Base-by-base conservation (phyloP, 1,284 basidiomycete species). In the Ceratobasidium sp. region DNA sequence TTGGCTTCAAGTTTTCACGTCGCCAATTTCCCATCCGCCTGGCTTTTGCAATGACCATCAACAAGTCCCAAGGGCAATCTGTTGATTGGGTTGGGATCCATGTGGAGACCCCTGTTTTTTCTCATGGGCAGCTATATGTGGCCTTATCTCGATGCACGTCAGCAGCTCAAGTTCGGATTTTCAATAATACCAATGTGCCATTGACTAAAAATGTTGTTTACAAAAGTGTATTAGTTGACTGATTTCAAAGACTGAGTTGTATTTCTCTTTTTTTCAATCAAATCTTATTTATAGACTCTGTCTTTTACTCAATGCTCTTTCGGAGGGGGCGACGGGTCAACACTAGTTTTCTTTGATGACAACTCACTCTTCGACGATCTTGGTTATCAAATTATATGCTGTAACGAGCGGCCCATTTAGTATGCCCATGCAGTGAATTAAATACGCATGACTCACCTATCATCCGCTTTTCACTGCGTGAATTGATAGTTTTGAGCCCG, bases 381-480 rank as follows among this genome's bases (percentile, higher is more conserved):
- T 85, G 6, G 84, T 86, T 62, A 85, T 85, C 80, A 90, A 85
- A 78, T 93, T 92, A 80, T 90, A 92, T 2, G 89, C 92, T 93
- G 28, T 8, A 18, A 4, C 50, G 13, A n/a, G 11, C 50, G 32
- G 23, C 18, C 18, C 6, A 14, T 54, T 13, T 13, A 23, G 11
- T 11, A 18, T 54, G 13, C 23, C 11, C 7, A 11, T 26, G 21
- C n/a, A n/a, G n/a, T n/a, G n/a, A n/a, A n/a, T 26, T 26, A 6
- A 14, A 9, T 8, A 28, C 11, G 16, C 28, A 18, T 14, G 13
- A 79, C 88, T 59, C 77, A 91, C 92, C 88, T 72, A 92, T 86
- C 64, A 93, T 87, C 32, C 90, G 88, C 77, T 93, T 93, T 80
- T 93, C 92, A 3, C 86, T 88, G 73, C 88, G 83, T 23, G 89